Evolutionary conservation across 129 eudicot species (phyloP), one percentile per base, ranked within the genome.

Genomic region (Helianthus tuberosus): DNA sequence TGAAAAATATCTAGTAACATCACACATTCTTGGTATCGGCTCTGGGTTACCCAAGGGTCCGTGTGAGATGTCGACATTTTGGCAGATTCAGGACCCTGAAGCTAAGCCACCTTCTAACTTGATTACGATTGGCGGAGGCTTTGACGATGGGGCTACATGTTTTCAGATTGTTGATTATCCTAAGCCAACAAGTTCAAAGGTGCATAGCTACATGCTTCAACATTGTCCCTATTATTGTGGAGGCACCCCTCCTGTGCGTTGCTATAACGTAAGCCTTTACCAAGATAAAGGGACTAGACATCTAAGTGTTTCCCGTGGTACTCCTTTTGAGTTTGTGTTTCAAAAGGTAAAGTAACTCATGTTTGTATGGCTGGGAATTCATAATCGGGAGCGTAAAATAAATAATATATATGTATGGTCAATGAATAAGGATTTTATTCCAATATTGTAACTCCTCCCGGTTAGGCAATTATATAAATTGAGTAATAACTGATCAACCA

Each of bases 301-400:
- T 68, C 70, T 77, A 38, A 2, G 6, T 69, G 64, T 43, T 49
- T 7, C 69, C 0, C 5, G 13, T 49, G 71, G 80, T 59, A 50
- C 54, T 49, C 75, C 81, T 48, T 69, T 77, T 5, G 70, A 69
- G 23, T 57, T 77, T 77, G 81, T 68, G 81, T 77, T 75, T 17
- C 41, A 68, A 39, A 68, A 68, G 65, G 69, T 16, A 3, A 69
- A 67, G 61, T 65, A 66, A 32, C 11, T 55, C 13, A 17, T 20
- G 35, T 13, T 27, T 27, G 32, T 27, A 27, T 27, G 32, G 32
- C 32, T 27, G 32, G 32, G 32, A 27, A 6, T 11, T 5, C 8
- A 5, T 62, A 38, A 38, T 38, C 6, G 0, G 43, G 0, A 38
- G 35, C 11, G 16, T 53, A n/a, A 54, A 51, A 52, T 52, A 52